These are phyloP conservation scores for Podaxis sp. DNA, from an alignment of 768 basidiomycete genomes.

Conservation along the genomic window DNA sequence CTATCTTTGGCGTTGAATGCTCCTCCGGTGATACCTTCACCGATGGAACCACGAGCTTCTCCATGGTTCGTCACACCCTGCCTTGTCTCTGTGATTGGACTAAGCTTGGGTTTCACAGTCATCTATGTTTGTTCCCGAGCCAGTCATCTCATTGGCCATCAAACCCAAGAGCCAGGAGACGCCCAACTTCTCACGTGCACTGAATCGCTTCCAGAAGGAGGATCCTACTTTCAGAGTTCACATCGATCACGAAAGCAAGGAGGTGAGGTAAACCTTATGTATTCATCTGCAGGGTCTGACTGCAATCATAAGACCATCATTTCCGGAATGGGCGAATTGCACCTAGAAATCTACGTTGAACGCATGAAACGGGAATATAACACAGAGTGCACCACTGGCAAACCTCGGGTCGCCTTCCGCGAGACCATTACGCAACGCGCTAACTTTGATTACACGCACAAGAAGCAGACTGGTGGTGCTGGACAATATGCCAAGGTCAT, in stretches of 20 bases:
- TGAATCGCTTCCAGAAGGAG: slow-evolving; percentile 98
- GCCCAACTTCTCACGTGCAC: slow-evolving; percentile 93
- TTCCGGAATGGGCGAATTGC: slow-evolving; percentile 99
- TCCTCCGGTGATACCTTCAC: slow-evolving; percentile 98
- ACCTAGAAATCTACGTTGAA: slow-evolving; percentile 98
- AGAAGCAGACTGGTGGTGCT: slow-evolving; percentile 97
- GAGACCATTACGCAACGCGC: slow-evolving; percentile 87
- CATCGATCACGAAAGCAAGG: slow-evolving; percentile 90
- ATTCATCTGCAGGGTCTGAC: background rate
- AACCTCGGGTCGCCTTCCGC: slow-evolving; percentile 94
- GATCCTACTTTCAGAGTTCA: slow-evolving; percentile 99
- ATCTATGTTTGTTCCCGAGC: slow-evolving; percentile 98
- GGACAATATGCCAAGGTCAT: slow-evolving; percentile 95
- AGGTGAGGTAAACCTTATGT: slow-evolving; percentile 48
- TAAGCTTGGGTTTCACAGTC: slow-evolving; percentile 52
- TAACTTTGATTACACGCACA: slow-evolving; percentile 90
- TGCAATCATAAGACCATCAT: slow-evolving; percentile 78
- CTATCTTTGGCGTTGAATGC: slow-evolving; percentile 98
- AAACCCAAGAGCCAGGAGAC: slow-evolving; percentile 91
- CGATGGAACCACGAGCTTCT: slow-evolving; percentile 83
- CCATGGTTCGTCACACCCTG: slow-evolving; percentile 68
- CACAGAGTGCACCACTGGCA: slow-evolving; percentile 89
- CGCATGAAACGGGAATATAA: slow-evolving; percentile 98
- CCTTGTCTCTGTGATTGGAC: background rate
- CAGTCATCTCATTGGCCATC: slow-evolving; percentile 94